Percentiles rank a stretch among this genome's conserved stretches.
Evolutionary conservation across 139 green algal genomes (phyloP).

Genomic region (Chlorokybus atmophyticus): DNA sequence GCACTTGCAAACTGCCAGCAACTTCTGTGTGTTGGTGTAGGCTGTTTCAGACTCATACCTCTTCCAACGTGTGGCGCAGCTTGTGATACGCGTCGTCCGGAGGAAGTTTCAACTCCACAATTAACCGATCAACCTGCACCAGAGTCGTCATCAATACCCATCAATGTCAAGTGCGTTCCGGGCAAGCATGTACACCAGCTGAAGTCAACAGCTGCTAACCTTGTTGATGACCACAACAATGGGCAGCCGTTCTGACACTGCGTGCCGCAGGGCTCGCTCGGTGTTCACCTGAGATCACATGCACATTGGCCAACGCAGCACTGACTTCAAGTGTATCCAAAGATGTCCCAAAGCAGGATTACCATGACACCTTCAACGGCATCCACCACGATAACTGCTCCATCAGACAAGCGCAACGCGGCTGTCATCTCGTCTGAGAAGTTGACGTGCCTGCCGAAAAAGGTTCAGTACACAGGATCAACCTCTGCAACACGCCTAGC

Average conservation of each 20-base stretch:
- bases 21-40: too few relatives aligned
- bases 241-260: slow-evolving; percentile 63
- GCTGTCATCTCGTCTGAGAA: slow-evolving; percentile 87
- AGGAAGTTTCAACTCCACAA: slow-evolving; percentile 94
- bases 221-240: slow-evolving; percentile 87
- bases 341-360: slow-evolving; percentile 7
- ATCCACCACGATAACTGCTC: slow-evolving; percentile 62
- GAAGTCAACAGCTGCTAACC: slow-evolving; percentile 11
- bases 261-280: slow-evolving; percentile 65
- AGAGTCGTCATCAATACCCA: not conserved
- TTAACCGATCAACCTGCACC: slow-evolving; percentile 69
- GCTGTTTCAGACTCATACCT: too few relatives aligned
- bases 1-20: not conserved
- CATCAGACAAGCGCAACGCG: slow-evolving; percentile 28
- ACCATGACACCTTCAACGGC: slow-evolving; percentile 89
- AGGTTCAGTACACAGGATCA: too few relatives aligned
- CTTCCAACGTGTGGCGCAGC: slow-evolving; percentile 87
- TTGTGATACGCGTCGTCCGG: slow-evolving; percentile 96
- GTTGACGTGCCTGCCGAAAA: slow-evolving; percentile 87
- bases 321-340: not conserved
- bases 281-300: slow-evolving; percentile 33
- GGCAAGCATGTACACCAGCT: not conserved
- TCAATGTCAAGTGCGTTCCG: not conserved
- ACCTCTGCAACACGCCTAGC: too few relatives aligned
- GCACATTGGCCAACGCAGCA: not conserved